Conservation (phyloP, 768 basidiomycete genomes). For the Obba rivulosa region DNA sequence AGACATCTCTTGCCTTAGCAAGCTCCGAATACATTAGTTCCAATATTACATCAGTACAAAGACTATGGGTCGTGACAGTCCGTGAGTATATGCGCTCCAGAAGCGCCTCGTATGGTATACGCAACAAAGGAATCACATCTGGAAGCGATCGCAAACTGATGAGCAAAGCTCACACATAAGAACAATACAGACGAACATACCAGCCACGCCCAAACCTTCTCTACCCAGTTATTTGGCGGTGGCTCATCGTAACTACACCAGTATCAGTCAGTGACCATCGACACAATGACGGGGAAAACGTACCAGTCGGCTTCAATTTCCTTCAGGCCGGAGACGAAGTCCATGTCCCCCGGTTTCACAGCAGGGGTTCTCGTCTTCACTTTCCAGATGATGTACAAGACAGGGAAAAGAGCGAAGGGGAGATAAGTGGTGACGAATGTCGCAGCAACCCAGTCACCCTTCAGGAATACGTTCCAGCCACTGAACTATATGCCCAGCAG, state of each 20-base stretch:
- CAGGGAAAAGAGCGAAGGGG: constrained; percentile 61
- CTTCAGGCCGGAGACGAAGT: constrained; percentile 62
- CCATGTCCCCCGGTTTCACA: constrained; percentile 66
- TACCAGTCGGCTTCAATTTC: constrained; percentile 25
- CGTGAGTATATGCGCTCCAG: too few relatives aligned
- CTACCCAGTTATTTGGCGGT: constrained; percentile 60
- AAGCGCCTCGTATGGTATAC: too few relatives aligned
- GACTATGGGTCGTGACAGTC: too few relatives aligned
- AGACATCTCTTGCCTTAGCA: too few relatives aligned
- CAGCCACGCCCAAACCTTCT: constrained; percentile 77
- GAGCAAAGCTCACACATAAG: too few relatives aligned
- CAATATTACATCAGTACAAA: too few relatives aligned
- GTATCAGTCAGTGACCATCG: not conserved
- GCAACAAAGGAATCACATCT: too few relatives aligned
- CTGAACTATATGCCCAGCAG: constrained; percentile 33
- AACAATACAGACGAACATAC: constrained; percentile 28
- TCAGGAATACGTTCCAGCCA: constrained; percentile 49
- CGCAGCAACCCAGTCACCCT: constrained; percentile 46
- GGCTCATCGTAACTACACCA: constrained; percentile 50
- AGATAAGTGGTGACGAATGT: constrained; percentile 85
- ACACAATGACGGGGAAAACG: not conserved
- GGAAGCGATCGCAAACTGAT: too few relatives aligned
- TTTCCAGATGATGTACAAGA: constrained; percentile 62
- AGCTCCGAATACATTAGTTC: too few relatives aligned
- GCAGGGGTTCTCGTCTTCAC: constrained; percentile 44